Evolutionary conservation across 2,329 filamentous ascomycete genomes (phyloP).

Genomic region (Aspergillus hiratsukae): DNA sequence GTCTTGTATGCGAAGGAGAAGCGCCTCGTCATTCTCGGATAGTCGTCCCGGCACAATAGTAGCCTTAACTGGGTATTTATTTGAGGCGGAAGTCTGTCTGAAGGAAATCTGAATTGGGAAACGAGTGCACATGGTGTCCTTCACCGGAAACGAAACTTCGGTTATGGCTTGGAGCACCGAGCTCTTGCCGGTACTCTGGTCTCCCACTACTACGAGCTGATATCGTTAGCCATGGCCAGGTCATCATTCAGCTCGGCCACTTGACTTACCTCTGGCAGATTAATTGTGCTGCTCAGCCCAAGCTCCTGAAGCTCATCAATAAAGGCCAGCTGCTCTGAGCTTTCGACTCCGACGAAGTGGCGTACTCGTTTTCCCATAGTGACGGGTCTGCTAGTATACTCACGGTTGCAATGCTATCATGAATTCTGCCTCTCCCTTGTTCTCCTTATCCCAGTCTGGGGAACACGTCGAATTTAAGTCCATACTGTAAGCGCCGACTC

Average conservation of each 20-base stretch:
- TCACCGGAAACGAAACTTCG: conserved; percentile 2
- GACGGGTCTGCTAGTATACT: too few relatives aligned
- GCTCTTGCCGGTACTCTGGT: conserved; percentile 8
- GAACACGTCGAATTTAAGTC: too few relatives aligned
- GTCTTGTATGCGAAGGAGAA: neutral
- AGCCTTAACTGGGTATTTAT: neutral
- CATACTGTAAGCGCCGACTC: too few relatives aligned
- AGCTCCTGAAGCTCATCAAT: conserved; percentile 15
- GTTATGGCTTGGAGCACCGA: conserved; percentile 9
- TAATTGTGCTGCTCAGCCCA: conserved; percentile 12
- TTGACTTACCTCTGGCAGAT: conserved; percentile 11
- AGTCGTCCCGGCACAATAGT: neutral
- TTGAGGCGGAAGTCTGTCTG: neutral
- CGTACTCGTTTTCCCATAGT: conserved; percentile 1
- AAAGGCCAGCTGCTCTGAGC: conserved; percentile 21
- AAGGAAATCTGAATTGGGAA: conserved; percentile 7
- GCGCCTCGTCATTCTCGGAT: neutral
- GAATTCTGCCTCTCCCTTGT: too few relatives aligned
- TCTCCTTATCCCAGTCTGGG: too few relatives aligned
- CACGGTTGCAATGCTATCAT: too few relatives aligned
- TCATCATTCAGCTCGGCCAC: too few relatives aligned
- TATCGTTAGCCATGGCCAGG: too few relatives aligned
- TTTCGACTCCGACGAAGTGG: conserved; percentile 51
- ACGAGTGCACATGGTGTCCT: conserved; percentile 3
- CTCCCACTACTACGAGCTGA: neutral